Percentiles rank a stretch among this genome's conserved stretches.
Evolutionary conservation across 2,329 filamentous ascomycete genomes (phyloP).

Genomic region (Bipolaris oryzae): DNA sequence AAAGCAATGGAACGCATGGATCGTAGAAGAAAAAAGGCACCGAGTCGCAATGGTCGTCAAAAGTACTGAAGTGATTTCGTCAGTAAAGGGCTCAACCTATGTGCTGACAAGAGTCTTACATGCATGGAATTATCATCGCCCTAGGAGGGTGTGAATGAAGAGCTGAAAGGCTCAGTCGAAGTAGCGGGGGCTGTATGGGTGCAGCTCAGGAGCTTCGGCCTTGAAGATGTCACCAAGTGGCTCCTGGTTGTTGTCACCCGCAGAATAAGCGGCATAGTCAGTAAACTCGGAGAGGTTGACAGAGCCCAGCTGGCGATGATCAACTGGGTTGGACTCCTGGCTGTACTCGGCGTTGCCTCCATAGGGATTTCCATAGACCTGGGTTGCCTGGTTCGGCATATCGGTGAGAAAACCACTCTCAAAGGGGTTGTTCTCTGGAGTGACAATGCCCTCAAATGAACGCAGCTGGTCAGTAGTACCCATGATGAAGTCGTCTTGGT

Average conservation of each 20-base stretch:
- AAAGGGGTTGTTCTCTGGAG: neutral
- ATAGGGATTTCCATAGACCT: neutral
- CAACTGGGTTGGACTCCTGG: neutral
- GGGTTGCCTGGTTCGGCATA: neutral
- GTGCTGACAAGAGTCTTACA: neutral
- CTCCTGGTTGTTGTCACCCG: neutral
- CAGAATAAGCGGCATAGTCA: neutral
- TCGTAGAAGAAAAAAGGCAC: neutral
- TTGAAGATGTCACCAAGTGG: neutral
- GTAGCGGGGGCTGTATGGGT: neutral
- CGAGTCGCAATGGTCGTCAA: neutral
- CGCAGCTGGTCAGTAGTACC: neutral
- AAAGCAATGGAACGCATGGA: neutral
- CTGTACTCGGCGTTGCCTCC: neutral
- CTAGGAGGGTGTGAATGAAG: neutral
- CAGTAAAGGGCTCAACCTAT: neutral
- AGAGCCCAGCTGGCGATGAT: neutral
- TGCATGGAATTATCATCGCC: neutral
- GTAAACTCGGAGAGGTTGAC: neutral
- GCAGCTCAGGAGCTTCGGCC: neutral
- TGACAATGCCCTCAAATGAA: neutral
- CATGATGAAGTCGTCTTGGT: neutral
- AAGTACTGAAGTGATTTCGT: neutral
- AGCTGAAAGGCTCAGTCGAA: neutral
- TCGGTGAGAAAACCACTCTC: neutral